phyloP scores from a whole-genome alignment of 805 yeast genomes.

The Barnettozyma sucrosica region DNA sequence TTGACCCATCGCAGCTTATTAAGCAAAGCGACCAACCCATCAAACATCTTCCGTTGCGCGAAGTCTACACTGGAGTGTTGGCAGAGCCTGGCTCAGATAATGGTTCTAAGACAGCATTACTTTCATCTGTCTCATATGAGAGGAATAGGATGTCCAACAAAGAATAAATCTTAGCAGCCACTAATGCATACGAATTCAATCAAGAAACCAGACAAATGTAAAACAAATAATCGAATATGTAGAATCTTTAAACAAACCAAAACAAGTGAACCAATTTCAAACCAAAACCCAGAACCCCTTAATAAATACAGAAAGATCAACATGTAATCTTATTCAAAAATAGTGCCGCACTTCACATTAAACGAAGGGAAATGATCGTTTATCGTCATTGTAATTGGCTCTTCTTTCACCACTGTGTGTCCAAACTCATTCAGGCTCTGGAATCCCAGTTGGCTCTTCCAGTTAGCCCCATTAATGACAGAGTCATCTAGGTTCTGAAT shows the following conservation, averaged over 20 bases:
- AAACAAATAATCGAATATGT: neutral
- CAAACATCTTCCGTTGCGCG: too few species aligned
- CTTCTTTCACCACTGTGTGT: neutral
- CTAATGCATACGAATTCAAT: too few species aligned
- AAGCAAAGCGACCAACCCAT: neutral
- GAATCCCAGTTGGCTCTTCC: slow-evolving; percentile 1
- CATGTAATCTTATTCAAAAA: slow-evolving; percentile 2
- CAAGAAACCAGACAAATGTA: neutral
- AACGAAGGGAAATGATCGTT: slow-evolving; percentile 1
- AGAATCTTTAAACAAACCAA: neutral
- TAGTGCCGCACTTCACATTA: slow-evolving; percentile 4
- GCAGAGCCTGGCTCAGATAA: too few species aligned
- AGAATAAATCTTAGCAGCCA: neutral
- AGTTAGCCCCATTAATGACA: neutral
- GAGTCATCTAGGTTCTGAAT: slow-evolving; percentile 5
- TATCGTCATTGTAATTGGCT: neutral
- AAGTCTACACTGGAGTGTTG: too few species aligned
- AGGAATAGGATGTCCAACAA: neutral
- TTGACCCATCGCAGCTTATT: neutral
- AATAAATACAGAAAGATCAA: neutral
- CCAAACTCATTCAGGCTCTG: neutral
- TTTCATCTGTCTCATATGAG: neutral
- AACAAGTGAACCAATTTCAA: neutral
- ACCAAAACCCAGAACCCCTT: neutral
- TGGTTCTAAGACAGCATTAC: neutral